A percentile compares a stretch with the other conserved stretches of the same genome.
phyloP scores from a whole-genome alignment of 2,329 filamentous ascomycete species.

The Aspergillus transmontanensis region DNA sequence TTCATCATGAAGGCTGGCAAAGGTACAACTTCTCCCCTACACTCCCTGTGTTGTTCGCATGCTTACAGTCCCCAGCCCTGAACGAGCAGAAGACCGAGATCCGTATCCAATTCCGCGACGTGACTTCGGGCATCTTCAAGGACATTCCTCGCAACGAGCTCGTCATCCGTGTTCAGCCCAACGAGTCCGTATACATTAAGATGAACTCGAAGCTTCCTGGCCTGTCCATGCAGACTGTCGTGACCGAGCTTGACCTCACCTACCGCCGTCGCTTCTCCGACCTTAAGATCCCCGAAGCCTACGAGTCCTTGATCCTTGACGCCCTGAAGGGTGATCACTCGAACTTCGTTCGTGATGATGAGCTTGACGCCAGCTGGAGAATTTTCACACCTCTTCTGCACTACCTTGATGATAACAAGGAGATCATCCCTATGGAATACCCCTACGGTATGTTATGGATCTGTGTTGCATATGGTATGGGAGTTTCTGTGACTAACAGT shows the following conservation, averaged over 20 bases:
- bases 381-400: conserved; percentile 97
- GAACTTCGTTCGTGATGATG: conserved; percentile 97
- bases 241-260: conserved; percentile 96
- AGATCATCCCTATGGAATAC: conserved; percentile 99
- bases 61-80: conserved; percentile 59
- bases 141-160: conserved; percentile 99
- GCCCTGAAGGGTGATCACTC: conserved; percentile 98
- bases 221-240: conserved; percentile 98
- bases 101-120: conserved; percentile 98
- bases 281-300: conserved; percentile 98
- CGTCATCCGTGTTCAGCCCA: conserved; percentile 98
- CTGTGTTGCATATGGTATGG: not conserved
- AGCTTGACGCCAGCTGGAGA: conserved; percentile 96
- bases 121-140: conserved; percentile 99
- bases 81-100: conserved; percentile 99
- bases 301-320: conserved; percentile 96
- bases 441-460: conserved; percentile 78
- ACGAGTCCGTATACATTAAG: conserved; percentile 99
- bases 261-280: conserved; percentile 98
- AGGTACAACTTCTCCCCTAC: conserved; percentile 41
- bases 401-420: conserved; percentile 98
- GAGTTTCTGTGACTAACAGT: conserved; percentile 10
- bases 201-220: conserved; percentile 99
- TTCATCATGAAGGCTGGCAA: conserved; percentile 99
- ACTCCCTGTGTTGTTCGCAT: not conserved